Percentiles rank a stretch among this genome's conserved stretches.
These are phyloP conservation scores for Schizophyllum commune DNA, from an alignment of 1,284 basidiomycete genomes.

Conservation along the genomic window DNA sequence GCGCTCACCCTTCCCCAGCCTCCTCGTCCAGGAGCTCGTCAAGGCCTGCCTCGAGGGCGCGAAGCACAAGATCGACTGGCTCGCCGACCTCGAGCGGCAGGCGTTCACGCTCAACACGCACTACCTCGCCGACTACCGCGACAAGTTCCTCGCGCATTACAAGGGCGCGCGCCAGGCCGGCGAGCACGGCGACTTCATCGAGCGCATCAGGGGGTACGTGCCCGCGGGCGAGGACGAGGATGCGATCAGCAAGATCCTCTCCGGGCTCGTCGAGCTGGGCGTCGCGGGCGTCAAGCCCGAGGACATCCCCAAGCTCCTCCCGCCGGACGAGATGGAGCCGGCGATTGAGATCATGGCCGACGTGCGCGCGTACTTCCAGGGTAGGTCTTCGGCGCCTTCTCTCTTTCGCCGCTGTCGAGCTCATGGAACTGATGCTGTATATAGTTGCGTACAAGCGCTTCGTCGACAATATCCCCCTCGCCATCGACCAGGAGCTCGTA, in stretches of 20 bases:
- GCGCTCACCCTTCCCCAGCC: slow-evolving; percentile 20
- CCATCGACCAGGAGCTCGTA: slow-evolving; percentile 58
- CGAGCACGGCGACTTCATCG: neutral
- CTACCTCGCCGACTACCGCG: slow-evolving; percentile 47
- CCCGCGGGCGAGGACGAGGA: neutral
- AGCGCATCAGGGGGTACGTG: neutral
- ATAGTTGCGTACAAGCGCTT: slow-evolving; percentile 68
- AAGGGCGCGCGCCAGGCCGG: slow-evolving; percentile 30
- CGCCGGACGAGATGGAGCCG: slow-evolving; percentile 43
- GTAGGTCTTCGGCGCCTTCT: slow-evolving; percentile 23
- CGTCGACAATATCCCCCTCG: slow-evolving; percentile 52
- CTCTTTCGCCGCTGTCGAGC: neutral
- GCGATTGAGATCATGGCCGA: slow-evolving; percentile 62
- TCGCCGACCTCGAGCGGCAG: slow-evolving; percentile 41
- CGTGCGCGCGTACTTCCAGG: slow-evolving; percentile 68
- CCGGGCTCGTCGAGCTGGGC: slow-evolving; percentile 37
- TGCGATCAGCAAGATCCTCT: slow-evolving; percentile 27
- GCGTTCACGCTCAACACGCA: slow-evolving; percentile 54
- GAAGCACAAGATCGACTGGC: slow-evolving; percentile 37
- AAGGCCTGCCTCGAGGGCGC: slow-evolving; percentile 32
- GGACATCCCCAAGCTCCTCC: slow-evolving; percentile 46
- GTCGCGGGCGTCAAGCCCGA: slow-evolving; percentile 29
- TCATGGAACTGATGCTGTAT: neutral
- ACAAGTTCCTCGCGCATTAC: slow-evolving; percentile 48
- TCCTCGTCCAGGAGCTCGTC: slow-evolving; percentile 40